Percentiles rank a stretch among this genome's conserved stretches.
Conservation (phyloP, 1,284 basidiomycete species). For the Schizophyllum commune region DNA sequence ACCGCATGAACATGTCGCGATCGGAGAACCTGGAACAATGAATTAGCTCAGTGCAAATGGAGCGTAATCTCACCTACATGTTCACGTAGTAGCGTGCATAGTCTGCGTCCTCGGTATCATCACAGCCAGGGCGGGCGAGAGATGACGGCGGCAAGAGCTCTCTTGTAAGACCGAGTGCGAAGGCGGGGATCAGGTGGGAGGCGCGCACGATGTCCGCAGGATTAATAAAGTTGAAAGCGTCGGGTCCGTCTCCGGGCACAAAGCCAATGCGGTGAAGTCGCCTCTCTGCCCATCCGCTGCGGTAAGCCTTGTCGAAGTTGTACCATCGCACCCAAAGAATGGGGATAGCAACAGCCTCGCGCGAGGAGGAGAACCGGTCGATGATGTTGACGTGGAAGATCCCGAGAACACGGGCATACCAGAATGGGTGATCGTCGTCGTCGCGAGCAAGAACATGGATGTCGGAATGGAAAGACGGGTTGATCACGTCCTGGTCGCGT, state of each 20-base stretch:
- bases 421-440: conserved; percentile 19
- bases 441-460: conserved; percentile 11
- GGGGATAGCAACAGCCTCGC: conserved; percentile 13
- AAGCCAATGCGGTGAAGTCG: background rate
- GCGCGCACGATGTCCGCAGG: conserved; percentile 20
- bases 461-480: conserved; percentile 7
- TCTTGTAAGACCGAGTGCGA: conserved; percentile 15
- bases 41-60: too few species aligned
- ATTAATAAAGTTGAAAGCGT: conserved; percentile 14
- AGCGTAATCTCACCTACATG: too few species aligned
- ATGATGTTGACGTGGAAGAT: conserved; percentile 23
- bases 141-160: conserved; percentile 5
- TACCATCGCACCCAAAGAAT: conserved; percentile 25
- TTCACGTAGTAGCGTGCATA: conserved; percentile 16
- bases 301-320: conserved; percentile 10
- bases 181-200: conserved; percentile 26
- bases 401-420: conserved; percentile 27
- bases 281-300: background rate
- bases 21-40: conserved; percentile 25
- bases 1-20: conserved; percentile 26
- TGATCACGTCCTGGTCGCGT: conserved; percentile 15
- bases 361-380: conserved; percentile 4
- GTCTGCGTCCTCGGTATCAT: conserved; percentile 15
- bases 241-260: conserved; percentile 5
- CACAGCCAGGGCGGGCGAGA: conserved; percentile 2